A percentile compares a stretch with the other conserved stretches of the same genome.
Conservation (phyloP, 176 grass and related monocot genomes). For the Triticum turgidum region DNA sequence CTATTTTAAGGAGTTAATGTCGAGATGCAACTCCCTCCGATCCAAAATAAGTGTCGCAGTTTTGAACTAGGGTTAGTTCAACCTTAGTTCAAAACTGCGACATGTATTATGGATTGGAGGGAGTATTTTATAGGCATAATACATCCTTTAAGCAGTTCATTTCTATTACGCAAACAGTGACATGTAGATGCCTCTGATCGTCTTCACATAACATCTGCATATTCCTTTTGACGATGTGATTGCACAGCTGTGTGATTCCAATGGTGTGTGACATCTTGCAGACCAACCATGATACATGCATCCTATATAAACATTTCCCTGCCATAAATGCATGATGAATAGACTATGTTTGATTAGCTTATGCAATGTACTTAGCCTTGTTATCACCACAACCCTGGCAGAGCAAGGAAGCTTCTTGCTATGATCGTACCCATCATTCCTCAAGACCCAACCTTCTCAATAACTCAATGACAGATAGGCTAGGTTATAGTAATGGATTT, state of each 20-base stretch:
- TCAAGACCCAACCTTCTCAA: slow-evolving; percentile 48
- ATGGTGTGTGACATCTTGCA: background rate
- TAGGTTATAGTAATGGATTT: slow-evolving; percentile 62
- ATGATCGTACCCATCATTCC: slow-evolving; percentile 50
- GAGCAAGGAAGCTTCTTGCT: slow-evolving; percentile 63
- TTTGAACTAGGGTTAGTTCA: too few relatives aligned
- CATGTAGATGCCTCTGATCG: background rate
- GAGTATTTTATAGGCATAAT: background rate
- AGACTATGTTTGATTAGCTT: slow-evolving; percentile 35
- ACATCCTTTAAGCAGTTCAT: slow-evolving; percentile 3
- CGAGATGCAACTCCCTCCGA: background rate
- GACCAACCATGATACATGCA: slow-evolving; percentile 24
- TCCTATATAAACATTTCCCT: slow-evolving; percentile 27
- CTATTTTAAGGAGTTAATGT: background rate
- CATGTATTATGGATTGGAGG: too few relatives aligned
- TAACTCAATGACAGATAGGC: slow-evolving; percentile 67
- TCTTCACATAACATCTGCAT: background rate
- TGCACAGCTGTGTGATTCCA: slow-evolving; percentile 12
- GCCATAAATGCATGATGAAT: slow-evolving; percentile 45
- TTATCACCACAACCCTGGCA: slow-evolving; percentile 42
- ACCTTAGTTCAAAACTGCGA: too few relatives aligned
- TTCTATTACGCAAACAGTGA: slow-evolving; percentile 14
- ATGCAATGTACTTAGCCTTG: slow-evolving; percentile 51
- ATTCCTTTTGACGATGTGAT: background rate
- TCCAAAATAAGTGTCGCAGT: too few relatives aligned